phyloP scores from a whole-genome alignment of 768 basidiomycete species.

The Collybia sp. region DNA sequence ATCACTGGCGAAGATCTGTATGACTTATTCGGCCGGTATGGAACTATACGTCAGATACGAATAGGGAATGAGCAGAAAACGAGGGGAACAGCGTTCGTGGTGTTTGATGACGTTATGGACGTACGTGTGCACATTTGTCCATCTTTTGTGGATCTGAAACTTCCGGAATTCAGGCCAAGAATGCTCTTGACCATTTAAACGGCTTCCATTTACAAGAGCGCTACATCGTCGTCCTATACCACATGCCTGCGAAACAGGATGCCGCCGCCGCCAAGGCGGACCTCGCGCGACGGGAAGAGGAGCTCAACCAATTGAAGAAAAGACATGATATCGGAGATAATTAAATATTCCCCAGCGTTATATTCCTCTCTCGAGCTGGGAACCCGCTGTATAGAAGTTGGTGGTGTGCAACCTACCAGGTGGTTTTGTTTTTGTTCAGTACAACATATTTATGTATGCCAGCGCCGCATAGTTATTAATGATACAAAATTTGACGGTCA shows the following conservation, averaged over 20 bases:
- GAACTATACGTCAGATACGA: conserved; percentile 92
- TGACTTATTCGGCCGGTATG: conserved; percentile 96
- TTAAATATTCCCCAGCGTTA: conserved; percentile 21
- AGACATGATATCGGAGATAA: conserved; percentile 82
- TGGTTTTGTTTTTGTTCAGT: too few species aligned
- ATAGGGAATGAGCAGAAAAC: conserved; percentile 91
- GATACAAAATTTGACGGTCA: not conserved
- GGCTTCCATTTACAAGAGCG: conserved; percentile 98
- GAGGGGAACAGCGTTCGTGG: conserved; percentile 94
- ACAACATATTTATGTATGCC: too few species aligned
- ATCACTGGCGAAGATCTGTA: conserved; percentile 94
- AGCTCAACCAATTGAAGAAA: conserved; percentile 81
- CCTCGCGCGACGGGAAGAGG: conserved; percentile 86
- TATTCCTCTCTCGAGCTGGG: too few species aligned
- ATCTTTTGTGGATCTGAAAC: conserved; percentile 8
- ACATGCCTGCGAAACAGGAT: conserved; percentile 97
- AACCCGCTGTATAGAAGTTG: too few species aligned
- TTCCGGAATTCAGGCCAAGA: conserved; percentile 67
- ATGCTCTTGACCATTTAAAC: conserved; percentile 93
- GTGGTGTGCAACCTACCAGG: too few species aligned
- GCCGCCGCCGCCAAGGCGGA: conserved; percentile 92
- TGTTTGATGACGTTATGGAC: conserved; percentile 95
- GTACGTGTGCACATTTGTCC: conserved; percentile 37
- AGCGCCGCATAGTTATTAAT: too few species aligned
- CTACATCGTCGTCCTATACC: conserved; percentile 96